Base-by-base conservation (phyloP, 192 early-diverging fungal genomes). In the Coemansia sp. region DNA sequence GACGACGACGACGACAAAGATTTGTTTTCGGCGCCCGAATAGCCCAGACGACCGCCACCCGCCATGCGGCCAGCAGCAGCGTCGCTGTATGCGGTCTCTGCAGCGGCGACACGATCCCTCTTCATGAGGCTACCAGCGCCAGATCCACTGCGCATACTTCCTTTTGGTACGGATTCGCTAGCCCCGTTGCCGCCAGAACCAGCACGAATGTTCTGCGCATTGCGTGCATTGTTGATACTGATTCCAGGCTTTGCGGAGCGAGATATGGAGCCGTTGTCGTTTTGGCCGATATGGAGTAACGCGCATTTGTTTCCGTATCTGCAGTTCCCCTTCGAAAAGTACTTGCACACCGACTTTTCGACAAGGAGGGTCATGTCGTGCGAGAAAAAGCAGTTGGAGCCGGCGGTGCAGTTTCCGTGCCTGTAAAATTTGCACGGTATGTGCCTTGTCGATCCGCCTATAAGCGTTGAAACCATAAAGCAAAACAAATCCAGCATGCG, bases 401-500 rank as follows among this genome's bases (percentile, higher is more conserved):
- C 90, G 13, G 90, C 90, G 8, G 90, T 90, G 68, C 90, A 92
- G 34, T 87, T 86, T 8, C 89, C 88, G 48, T 86, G 85, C 67
- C 86, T 90, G 82, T 85, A 90, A 71, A 92, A 92, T 76, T 92
- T 92, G 83, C 90, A 92, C 13, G 90, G 90, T 55, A 91, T 86
- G 61, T 91, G 90, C 35, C 48, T 26, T 51, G 79, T 82, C 42
- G 79, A 82, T 40, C 79, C 79, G 53, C 79, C 79, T 82, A 77
- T 33, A 67, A 18, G 35, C 35, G 5, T 53, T 26, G 29, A 53
- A 66, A 53, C 3, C 56, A 60, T 15, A 28, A 40, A 58, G 58
- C 31, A 42, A 48, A 65, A 56, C 5, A 34, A 58, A 20, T 10
- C 35, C 15, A 58, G 20, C 26, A 51, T 23, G 52, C 53, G 51